Conservation (phyloP, 345 rosid species). For the Triadica sebifera region DNA sequence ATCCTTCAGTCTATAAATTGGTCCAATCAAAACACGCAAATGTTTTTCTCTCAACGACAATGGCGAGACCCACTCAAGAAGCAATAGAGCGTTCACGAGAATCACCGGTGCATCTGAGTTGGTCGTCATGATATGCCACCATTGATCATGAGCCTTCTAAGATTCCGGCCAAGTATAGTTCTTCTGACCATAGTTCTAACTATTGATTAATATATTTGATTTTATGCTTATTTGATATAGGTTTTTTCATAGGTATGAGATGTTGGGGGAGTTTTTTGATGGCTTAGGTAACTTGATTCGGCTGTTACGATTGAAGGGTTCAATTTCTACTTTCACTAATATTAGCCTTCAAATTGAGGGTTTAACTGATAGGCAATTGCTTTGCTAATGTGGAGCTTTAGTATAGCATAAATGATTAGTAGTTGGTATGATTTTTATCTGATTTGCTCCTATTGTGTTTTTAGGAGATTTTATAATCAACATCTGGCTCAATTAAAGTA, state of each 20-base stretch:
- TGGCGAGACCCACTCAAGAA: too few species aligned
- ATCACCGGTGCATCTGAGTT: too few species aligned
- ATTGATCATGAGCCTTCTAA: background rate
- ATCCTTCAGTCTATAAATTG: too few species aligned
- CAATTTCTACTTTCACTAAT: conserved; percentile 50
- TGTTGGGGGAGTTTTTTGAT: conserved; percentile 59
- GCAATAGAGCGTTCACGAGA: too few species aligned
- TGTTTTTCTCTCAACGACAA: too few species aligned
- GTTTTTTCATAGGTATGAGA: conserved; percentile 48
- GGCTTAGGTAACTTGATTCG: conserved; percentile 57
- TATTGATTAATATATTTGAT: background rate
- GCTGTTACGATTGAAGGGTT: conserved; percentile 50
- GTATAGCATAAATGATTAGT: background rate
- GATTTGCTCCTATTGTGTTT: background rate
- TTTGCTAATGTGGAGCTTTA: background rate
- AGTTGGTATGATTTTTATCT: too few species aligned
- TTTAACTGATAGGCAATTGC: conserved; percentile 62
- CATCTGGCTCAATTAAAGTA: conserved; percentile 77
- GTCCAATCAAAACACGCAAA: too few species aligned
- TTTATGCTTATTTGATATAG: background rate
- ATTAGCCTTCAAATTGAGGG: conserved; percentile 54
- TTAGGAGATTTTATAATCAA: conserved; percentile 67
- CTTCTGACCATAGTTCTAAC: background rate
- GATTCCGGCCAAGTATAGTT: conserved; percentile 26
- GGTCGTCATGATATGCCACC: background rate